These are phyloP conservation scores for Diaporthe vexans DNA, from an alignment of 2,329 filamentous ascomycete genomes.

Conservation along the genomic window DNA sequence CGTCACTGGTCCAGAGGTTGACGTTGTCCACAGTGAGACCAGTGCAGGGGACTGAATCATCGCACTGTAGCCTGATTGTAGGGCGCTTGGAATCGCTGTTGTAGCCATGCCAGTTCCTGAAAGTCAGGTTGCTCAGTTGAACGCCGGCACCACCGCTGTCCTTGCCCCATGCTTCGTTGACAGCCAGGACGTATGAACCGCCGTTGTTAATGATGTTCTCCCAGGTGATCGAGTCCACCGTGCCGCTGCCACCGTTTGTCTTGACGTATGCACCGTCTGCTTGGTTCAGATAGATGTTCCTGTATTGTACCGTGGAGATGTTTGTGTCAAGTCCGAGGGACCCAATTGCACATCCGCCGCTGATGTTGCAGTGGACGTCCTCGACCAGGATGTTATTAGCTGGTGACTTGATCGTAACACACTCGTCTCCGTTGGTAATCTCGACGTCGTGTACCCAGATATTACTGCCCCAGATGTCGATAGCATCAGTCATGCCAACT, in stretches of 20 bases:
- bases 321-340: constrained; percentile 61
- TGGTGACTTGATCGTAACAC: constrained; percentile 67
- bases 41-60: constrained; percentile 41
- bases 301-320: constrained; percentile 65
- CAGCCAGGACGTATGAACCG: constrained; percentile 68
- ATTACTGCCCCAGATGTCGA: constrained; percentile 67
- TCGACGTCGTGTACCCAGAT: constrained; percentile 70
- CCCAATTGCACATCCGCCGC: constrained; percentile 67
- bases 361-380: constrained; percentile 70
- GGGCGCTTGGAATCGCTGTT: constrained; percentile 63
- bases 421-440: constrained; percentile 73
- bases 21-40: constrained; percentile 43
- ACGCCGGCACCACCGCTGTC: constrained; percentile 61
- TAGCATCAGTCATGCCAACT: constrained; percentile 65
- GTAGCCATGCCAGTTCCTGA: constrained; percentile 68
- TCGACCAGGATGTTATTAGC: constrained; percentile 66
- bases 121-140: constrained; percentile 63
- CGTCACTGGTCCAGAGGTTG: constrained; percentile 45
- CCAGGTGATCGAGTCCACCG: constrained; percentile 48
- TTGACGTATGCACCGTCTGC: constrained; percentile 69
- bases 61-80: constrained; percentile 59
- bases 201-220: constrained; percentile 71
- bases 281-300: constrained; percentile 71
- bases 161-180: constrained; percentile 64
- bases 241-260: constrained; percentile 68